Conservation (phyloP, 495 filamentous ascomycete species). For the Penicillium longicatenatum region DNA sequence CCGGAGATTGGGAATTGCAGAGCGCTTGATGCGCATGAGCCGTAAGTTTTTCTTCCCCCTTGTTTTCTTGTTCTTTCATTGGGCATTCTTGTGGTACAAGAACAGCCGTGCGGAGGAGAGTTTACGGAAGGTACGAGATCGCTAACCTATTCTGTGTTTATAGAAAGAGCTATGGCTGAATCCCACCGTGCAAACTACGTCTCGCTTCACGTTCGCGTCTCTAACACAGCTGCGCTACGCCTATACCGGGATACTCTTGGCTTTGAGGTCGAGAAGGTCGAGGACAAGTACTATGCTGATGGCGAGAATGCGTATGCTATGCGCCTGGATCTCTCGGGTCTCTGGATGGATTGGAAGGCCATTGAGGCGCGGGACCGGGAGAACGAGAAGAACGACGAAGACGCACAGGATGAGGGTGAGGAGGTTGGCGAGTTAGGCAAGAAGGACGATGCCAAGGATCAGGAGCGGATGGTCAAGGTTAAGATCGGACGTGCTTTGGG, state of each 20-base stretch:
- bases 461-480: constrained; percentile 61
- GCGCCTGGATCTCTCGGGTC: constrained; percentile 75
- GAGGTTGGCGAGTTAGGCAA: constrained; percentile 54
- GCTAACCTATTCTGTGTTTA: not conserved
- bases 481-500: constrained; percentile 81
- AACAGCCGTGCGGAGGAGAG: no score
- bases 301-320: constrained; percentile 96
- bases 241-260: constrained; percentile 92
- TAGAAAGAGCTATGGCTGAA: constrained; percentile 95
- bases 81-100: not conserved
- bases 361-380: constrained; percentile 44
- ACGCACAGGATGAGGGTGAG: constrained; percentile 39
- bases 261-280: constrained; percentile 87
- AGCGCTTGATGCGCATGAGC: constrained; percentile 94
- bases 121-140: not conserved
- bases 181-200: constrained; percentile 90
- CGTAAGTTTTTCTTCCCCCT: constrained; percentile 68
- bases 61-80: constrained; percentile 2
- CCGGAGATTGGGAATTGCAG: constrained; percentile 83
- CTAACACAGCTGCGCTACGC: constrained; percentile 85
- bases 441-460: constrained; percentile 48
- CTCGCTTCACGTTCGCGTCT: constrained; percentile 90
- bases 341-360: constrained; percentile 52
- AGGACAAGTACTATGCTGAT: constrained; percentile 96
- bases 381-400: constrained; percentile 42